phyloP scores from a whole-genome alignment of 1,284 basidiomycete genomes.

The Schizopora paradoxa region DNA sequence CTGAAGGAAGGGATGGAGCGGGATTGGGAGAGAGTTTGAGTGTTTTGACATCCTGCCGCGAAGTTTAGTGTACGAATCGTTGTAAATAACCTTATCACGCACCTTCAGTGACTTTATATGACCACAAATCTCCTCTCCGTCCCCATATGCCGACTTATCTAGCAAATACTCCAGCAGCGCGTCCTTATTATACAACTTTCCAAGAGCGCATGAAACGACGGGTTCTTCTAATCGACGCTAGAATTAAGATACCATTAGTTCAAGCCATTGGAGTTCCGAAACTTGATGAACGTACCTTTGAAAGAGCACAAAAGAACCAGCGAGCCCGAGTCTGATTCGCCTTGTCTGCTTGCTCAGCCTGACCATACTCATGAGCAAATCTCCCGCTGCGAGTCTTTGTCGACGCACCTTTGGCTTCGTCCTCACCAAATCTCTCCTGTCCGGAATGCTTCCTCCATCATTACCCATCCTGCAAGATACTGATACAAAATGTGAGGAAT shows the following conservation, averaged over 20 bases:
- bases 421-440: conserved; percentile 73
- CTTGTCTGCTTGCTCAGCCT: conserved; percentile 81
- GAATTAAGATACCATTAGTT: conserved; percentile 10
- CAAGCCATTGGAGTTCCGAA: background rate
- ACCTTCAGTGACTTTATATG: conserved; percentile 88
- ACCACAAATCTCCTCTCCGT: conserved; percentile 80
- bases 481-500: background rate
- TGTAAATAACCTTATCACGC: conserved; percentile 23
- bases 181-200: conserved; percentile 93
- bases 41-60: conserved; percentile 73
- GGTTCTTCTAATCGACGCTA: conserved; percentile 82
- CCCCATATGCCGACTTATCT: conserved; percentile 72
- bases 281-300: conserved; percentile 59
- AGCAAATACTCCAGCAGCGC: conserved; percentile 83
- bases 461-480: conserved; percentile 55
- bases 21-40: conserved; percentile 77
- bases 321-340: conserved; percentile 80
- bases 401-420: conserved; percentile 62
- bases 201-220: conserved; percentile 82
- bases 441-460: conserved; percentile 83
- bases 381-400: background rate
- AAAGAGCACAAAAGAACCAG: conserved; percentile 89
- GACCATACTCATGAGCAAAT: conserved; percentile 10
- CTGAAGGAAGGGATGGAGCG: conserved; percentile 32
- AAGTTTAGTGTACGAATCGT: background rate